Conservation (phyloP, 495 filamentous ascomycete species). For the Penicillium simplicissimum region DNA sequence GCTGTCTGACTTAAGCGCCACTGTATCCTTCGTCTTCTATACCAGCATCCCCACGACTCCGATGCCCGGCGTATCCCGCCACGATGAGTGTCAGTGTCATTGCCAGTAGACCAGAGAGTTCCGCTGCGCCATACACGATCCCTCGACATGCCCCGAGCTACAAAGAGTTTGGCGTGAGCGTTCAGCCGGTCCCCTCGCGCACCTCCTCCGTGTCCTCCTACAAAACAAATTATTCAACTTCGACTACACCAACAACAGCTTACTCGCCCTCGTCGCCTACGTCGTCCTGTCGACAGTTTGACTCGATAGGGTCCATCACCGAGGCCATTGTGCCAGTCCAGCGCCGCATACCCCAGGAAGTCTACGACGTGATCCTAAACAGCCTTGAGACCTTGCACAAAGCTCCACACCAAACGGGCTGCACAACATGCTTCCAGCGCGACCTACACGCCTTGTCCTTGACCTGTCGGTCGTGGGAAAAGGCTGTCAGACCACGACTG, state of each 20-base stretch:
- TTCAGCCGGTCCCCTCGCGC: conserved; percentile 37
- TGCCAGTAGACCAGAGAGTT: conserved; percentile 43
- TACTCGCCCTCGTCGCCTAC: conserved; percentile 42
- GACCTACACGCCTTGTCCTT: conserved; percentile 69
- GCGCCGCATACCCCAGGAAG: conserved; percentile 53
- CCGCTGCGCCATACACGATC: conserved; percentile 36
- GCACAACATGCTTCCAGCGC: conserved; percentile 76
- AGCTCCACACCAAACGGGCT: conserved; percentile 46
- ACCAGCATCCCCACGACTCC: conserved; percentile 15
- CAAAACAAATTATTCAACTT: conserved; percentile 41
- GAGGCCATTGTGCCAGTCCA: conserved; percentile 43
- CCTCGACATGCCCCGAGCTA: conserved; percentile 21
- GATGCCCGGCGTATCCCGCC: conserved; percentile 27
- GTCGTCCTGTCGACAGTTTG: conserved; percentile 38
- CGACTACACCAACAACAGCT: conserved; percentile 44
- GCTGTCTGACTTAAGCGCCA: conserved; percentile 12
- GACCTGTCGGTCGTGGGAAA: conserved; percentile 66
- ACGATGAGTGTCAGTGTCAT: conserved; percentile 48
- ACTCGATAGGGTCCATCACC: conserved; percentile 39
- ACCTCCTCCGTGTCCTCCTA: conserved; percentile 46
- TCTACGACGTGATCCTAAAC: conserved; percentile 57
- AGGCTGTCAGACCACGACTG: conserved; percentile 63
- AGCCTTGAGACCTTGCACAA: conserved; percentile 53
- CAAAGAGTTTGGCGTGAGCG: conserved; percentile 32
- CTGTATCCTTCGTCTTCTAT: conserved; percentile 9